Percentiles rank a stretch among this genome's conserved stretches.
Evolutionary conservation across 495 filamentous ascomycete genomes (phyloP).

Genomic region (Rusavskia elegans): DNA sequence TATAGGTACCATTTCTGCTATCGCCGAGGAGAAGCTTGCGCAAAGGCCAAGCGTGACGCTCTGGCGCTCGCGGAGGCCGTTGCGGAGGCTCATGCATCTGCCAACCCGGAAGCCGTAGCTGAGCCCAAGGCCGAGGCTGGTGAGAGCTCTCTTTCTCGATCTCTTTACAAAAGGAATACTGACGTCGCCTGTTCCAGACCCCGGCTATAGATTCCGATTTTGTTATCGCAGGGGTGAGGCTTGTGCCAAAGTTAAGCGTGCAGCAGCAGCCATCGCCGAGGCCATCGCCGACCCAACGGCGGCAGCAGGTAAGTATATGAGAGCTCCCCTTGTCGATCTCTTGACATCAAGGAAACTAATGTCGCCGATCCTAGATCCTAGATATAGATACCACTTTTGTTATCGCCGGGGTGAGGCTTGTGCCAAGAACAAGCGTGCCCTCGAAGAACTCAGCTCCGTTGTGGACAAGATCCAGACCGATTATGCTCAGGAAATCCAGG

Average conservation of each 20-base stretch:
- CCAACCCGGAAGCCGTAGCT: conserved; percentile 9
- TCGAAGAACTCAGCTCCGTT: conserved; percentile 7
- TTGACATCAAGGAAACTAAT: no score
- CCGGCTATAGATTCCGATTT: conserved; percentile 1
- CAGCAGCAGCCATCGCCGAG: conserved; percentile 32
- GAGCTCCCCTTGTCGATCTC: no score
- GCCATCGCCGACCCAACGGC: conserved; percentile 20
- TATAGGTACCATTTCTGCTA: conserved; percentile 10
- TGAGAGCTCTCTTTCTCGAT: neutral
- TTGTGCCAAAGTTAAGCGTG: conserved; percentile 30
- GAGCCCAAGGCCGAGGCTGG: neutral
- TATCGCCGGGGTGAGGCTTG: conserved; percentile 27
- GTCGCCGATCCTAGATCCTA: no score
- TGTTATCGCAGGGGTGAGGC: conserved; percentile 28
- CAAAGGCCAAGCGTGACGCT: conserved; percentile 30
- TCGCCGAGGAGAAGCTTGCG: conserved; percentile 26
- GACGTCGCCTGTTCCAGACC: neutral
- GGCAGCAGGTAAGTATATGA: neutral
- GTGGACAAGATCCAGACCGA: conserved; percentile 4
- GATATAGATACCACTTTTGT: conserved; percentile 10
- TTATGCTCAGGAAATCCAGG: neutral
- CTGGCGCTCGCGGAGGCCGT: conserved; percentile 17
- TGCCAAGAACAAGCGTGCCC: conserved; percentile 31
- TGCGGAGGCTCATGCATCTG: conserved; percentile 21
- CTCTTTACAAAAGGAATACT: neutral